Evolutionary conservation across 495 filamentous ascomycete genomes (phyloP), one percentile per base, ranked within the genome.

Genomic region (Podospora didyma): DNA sequence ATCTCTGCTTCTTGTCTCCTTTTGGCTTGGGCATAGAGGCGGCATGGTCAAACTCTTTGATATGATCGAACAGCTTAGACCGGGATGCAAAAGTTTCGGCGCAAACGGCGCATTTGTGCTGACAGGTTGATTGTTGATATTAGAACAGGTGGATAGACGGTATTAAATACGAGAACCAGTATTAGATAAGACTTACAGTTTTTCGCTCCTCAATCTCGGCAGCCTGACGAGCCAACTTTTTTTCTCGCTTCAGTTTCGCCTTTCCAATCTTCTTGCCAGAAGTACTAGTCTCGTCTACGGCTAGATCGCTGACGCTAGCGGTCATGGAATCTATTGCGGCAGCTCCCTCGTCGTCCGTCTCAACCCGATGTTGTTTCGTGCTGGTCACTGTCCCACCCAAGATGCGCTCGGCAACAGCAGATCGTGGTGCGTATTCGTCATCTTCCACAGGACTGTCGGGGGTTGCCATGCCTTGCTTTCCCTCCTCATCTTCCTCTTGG

Each of bases 221-320:
- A 19, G 82, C 77, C 53, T 81, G 71, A 34, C 83, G 80, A 24
- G 88, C 87, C 17, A 87, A 87, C 63, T 84, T 90, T 69, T 91
- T 96, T 41, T 89, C 87, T 44, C 89, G 82, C 67, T 90, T 96
- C 57, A 88, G 81, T 67, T 93, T 96, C 9, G 94, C 94, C 69
- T 92, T 96, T 22, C 94, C 92, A 2, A 89, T 39, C 61, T 88
- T 90, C 53, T 70, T 77, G 35, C 55, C 59, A 14, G 64, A 52
- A 31, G 26, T 9, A 44, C 7, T 66, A 45, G 3, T 58, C 2
- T 53, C 55, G 20, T 49, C 54, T 19, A 65, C 23, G 9, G 50
- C 49, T 2, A 68, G n/a, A 28, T 60, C 51, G 17, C 41, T 44
- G 23, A 67, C 35, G n/a, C 61, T 59, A 21, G 46, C 51, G 14